Evolutionary conservation across 495 filamentous ascomycete genomes (phyloP).

Genomic region (Penicillium malachiteum): DNA sequence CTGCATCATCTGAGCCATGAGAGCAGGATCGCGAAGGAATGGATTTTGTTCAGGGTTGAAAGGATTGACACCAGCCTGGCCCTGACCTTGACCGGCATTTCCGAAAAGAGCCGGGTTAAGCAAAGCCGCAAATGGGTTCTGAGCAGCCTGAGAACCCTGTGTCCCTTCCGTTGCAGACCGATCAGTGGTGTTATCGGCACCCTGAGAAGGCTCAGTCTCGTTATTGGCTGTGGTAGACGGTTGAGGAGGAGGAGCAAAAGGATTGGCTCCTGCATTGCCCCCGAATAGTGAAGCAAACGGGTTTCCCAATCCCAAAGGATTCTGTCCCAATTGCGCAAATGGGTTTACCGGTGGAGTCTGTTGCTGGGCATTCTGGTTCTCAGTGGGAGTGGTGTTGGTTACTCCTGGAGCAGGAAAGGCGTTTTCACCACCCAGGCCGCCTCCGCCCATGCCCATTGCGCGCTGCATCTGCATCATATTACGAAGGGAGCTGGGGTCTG

Average conservation of each 20-base stretch:
- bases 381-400: slow-evolving; percentile 66
- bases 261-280: slow-evolving; percentile 3
- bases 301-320: slow-evolving; percentile 48
- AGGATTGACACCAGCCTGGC: slow-evolving; percentile 39
- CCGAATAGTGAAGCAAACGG: slow-evolving; percentile 57
- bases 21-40: slow-evolving; percentile 48
- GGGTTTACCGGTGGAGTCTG: slow-evolving; percentile 36
- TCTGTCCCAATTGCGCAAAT: slow-evolving; percentile 26
- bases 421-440: slow-evolving; percentile 43
- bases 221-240: slow-evolving; percentile 19
- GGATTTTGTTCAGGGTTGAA: slow-evolving; percentile 49
- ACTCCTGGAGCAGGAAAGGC: slow-evolving; percentile 87
- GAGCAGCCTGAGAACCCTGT: slow-evolving; percentile 30
- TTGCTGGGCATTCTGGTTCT: slow-evolving; percentile 42
- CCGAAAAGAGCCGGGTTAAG: slow-evolving; percentile 48
- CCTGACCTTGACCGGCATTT: slow-evolving; percentile 21
- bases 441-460: slow-evolving; percentile 58
- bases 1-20: slow-evolving; percentile 49
- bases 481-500: slow-evolving; percentile 81
- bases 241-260: slow-evolving; percentile 15
- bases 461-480: slow-evolving; percentile 77
- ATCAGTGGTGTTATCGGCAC: slow-evolving; percentile 21
- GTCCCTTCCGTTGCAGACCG: slow-evolving; percentile 27
- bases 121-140: slow-evolving; percentile 55
- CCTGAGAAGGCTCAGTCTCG: slow-evolving; percentile 22